Percentiles rank a stretch among this genome's conserved stretches.
These are phyloP conservation scores for Apiospora aurea DNA, from an alignment of 2,329 filamentous ascomycete genomes.

Conservation along the genomic window DNA sequence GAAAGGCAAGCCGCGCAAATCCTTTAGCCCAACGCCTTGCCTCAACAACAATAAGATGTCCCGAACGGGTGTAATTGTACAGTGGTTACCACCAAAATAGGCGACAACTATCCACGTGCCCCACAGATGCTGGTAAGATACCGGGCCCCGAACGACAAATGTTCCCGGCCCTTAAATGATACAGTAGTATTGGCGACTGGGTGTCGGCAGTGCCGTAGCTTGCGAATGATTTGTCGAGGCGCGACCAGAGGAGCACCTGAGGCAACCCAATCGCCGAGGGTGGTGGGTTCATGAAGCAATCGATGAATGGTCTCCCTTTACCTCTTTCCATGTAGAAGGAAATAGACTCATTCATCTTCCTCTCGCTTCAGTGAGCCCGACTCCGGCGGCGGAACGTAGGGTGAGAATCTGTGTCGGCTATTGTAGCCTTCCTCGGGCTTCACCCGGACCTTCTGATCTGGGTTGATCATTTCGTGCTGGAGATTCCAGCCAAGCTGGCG, in stretches of 20 bases:
- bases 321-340: neutral
- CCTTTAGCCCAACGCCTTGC: conserved; percentile 5
- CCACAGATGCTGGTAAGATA: neutral
- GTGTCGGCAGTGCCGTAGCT: neutral
- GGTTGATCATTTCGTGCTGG: conserved; percentile 82
- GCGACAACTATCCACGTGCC: neutral
- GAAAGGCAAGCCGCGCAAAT: neutral
- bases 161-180: neutral
- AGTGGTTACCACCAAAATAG: neutral
- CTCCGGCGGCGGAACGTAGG: neutral
- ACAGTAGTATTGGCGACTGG: neutral
- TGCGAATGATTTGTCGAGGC: neutral
- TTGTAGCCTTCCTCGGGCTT: conserved; percentile 53
- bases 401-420: conserved; percentile 52
- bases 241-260: neutral
- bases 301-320: neutral
- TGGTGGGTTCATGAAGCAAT: neutral
- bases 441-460: conserved; percentile 67
- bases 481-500: conserved; percentile 82
- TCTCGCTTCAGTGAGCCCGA: conserved; percentile 21
- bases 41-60: conserved; percentile 4
- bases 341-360: neutral
- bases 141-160: neutral
- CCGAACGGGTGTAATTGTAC: neutral
- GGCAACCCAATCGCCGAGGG: neutral